A percentile compares a stretch with the other conserved stretches of the same genome.
Evolutionary conservation across 768 basidiomycete species (phyloP).

Genomic region (Mycena floridula): DNA sequence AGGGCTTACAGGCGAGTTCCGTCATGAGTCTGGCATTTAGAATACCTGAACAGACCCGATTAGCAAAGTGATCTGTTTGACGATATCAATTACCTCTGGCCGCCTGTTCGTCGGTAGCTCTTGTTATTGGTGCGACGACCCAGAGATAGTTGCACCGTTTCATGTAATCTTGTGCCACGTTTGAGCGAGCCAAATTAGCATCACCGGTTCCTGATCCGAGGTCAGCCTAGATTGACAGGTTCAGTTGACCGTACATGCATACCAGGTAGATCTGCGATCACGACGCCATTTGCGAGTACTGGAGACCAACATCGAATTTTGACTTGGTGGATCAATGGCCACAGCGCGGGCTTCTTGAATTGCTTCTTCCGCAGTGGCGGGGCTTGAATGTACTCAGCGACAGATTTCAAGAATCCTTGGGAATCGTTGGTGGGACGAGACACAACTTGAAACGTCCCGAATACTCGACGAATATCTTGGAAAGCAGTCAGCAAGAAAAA

Average conservation of each 20-base stretch:
- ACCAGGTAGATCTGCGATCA: slow-evolving; percentile 63
- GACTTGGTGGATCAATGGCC: slow-evolving; percentile 61
- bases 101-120: slow-evolving; percentile 61
- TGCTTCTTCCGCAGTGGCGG: slow-evolving; percentile 45
- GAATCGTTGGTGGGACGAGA: slow-evolving; percentile 40
- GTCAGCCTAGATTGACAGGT: background rate
- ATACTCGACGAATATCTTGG: slow-evolving; percentile 36
- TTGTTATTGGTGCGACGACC: slow-evolving; percentile 56
- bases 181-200: slow-evolving; percentile 57
- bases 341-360: slow-evolving; percentile 44
- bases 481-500: slow-evolving; percentile 1
- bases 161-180: slow-evolving; percentile 62
- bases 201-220: slow-evolving; percentile 43
- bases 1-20: slow-evolving; percentile 41
- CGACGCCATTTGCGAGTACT: slow-evolving; percentile 52
- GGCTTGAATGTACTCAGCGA: slow-evolving; percentile 60
- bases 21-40: slow-evolving; percentile 58
- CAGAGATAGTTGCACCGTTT: slow-evolving; percentile 59
- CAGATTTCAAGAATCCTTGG: slow-evolving; percentile 44
- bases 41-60: slow-evolving; percentile 64
- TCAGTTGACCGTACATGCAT: slow-evolving; percentile 4
- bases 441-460: slow-evolving; percentile 53
- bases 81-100: slow-evolving; percentile 42
- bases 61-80: slow-evolving; percentile 52
- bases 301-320: slow-evolving; percentile 47